Evolutionary conservation across 306 rosid species (phyloP), one percentile per base, ranked within the genome.

Genomic region (Sphenostylis stenocarpa): DNA sequence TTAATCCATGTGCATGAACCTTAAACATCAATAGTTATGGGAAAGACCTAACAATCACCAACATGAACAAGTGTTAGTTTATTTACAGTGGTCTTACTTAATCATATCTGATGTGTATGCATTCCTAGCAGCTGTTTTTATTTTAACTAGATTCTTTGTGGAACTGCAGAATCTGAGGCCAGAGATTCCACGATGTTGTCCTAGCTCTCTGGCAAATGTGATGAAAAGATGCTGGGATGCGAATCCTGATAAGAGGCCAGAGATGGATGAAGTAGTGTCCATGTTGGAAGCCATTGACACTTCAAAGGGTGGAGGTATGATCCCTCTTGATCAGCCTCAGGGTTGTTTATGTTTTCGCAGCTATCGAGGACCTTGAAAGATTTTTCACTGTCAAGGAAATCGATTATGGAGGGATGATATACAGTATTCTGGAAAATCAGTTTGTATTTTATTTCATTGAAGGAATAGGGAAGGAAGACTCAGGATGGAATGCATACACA

Each of bases 191-290:
- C 90, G 97, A 5, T 95, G 98, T 88, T 95, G 98, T 86, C 97
- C 98, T n/a, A 92, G 98, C 69, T 81, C 97, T 11, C 92, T 95
- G 34, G 92, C 99, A 58, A 95, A 92, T 76, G 99, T 95, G 81
- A 95, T 95, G 99, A 95, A 92, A 86, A 92, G 99, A 79, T 95
- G 99, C 81, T 95, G 99, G 99, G 98, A 95, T 64, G 97, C 97
- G 0, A 95, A 92, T 85, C 97, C 97, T 1, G 97, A 95, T 39
- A 95, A 76, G 87, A 88, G 98, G 70, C 98, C 98, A 0, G 98
- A 90, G 87, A 95, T 95, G 98, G 97, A 92, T 67, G 97, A 95
- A 80, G 97, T 88, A 79, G 98, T 92, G 81, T 16, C 84, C 48
- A 39, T 95, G 98, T 71, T 95, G 88, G 98, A 95, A 84, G 93